These are phyloP conservation scores for Trametes polyzona DNA, from an alignment of 1,284 basidiomycete species.

Conservation along the genomic window DNA sequence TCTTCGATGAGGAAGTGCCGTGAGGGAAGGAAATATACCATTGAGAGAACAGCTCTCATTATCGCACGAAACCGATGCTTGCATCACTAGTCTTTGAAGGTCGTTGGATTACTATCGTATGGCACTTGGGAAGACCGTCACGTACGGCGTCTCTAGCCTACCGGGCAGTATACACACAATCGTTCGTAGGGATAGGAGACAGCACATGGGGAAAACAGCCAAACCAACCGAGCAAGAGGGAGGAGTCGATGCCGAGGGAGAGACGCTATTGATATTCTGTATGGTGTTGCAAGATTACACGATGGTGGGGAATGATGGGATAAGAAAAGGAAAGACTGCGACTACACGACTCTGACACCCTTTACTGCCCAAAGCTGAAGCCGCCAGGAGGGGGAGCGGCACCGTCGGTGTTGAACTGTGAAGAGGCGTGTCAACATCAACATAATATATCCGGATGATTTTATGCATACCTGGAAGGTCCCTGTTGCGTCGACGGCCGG, in stretches of 20 bases:
- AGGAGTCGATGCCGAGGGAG: background rate
- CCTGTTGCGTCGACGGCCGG: constrained; percentile 87
- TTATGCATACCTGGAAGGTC: constrained; percentile 81
- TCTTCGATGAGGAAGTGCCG: no score
- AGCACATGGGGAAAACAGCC: constrained; percentile 11
- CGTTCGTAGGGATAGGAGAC: constrained; percentile 16
- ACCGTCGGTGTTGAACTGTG: constrained; percentile 79
- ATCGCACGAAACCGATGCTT: no score
- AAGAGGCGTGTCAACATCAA: constrained; percentile 6
- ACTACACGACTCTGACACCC: constrained; percentile 13
- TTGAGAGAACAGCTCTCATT: no score
- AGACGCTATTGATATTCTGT: constrained; percentile 26
- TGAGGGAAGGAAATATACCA: no score
- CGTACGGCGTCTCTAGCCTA: constrained; percentile 5
- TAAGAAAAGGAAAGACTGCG: constrained; percentile 10
- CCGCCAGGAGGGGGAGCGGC: constrained; percentile 91
- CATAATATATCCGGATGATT: constrained; percentile 29
- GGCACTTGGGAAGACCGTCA: constrained; percentile 11
- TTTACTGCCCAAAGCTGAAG: constrained; percentile 80
- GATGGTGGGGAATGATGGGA: constrained; percentile 18
- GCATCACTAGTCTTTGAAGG: background rate
- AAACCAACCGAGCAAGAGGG: constrained; percentile 8
- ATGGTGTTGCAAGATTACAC: constrained; percentile 27
- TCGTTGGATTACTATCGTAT: constrained; percentile 1
- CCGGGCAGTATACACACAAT: constrained; percentile 20